Base-by-base conservation (phyloP, 441 rosid genomes). In the Populus trichocarpa region DNA sequence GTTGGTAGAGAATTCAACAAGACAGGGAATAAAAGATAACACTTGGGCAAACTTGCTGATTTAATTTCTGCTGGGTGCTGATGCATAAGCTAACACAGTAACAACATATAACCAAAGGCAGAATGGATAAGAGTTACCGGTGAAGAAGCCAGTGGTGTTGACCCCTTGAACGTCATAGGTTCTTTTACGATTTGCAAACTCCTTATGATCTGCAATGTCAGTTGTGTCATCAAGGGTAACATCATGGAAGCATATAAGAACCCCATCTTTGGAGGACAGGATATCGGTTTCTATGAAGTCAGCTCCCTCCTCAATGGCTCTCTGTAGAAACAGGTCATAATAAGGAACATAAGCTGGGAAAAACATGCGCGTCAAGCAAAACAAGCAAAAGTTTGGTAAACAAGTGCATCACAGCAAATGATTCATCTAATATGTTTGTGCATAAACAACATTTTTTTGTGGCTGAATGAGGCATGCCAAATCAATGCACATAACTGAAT, bases 281-380 rank as follows among this genome's bases (percentile, higher is more conserved):
- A 94, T 89, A 85, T 96, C 97, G n/a, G 97, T 72, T 87, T 96
- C 99, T 71, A 96, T 96, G 84, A 94, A 96, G 82, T 92, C 98
- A 78, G 99, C 83, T 64, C 98, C 98, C 77, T 96, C 99, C 80
- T 92, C 96, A 69, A 94, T 92, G 16, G 95, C 98, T 84, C 98
- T 97, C 97, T 97, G 86, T 80, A 87, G 88, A 73, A 71, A 82
- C 66, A 75, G 71, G 69, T 63, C 66, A 50, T 69, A 22, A 22
- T 72, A 3, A 30, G 10, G 16, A 0, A 69, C 13, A 69, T 0
- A 25, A 8, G 9, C 38, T 46, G 36, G 40, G 40, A 40, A 33
- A 50, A 35, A 22, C 0, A 46, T 64, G 67, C 32, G 40, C 40
- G 46, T 22, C 53, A 72, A 23, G 38, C 25, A 6, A 72, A 57